Evolutionary conservation across 2,329 filamentous ascomycete species (phyloP).

Genomic region (Fusarium hostae): DNA sequence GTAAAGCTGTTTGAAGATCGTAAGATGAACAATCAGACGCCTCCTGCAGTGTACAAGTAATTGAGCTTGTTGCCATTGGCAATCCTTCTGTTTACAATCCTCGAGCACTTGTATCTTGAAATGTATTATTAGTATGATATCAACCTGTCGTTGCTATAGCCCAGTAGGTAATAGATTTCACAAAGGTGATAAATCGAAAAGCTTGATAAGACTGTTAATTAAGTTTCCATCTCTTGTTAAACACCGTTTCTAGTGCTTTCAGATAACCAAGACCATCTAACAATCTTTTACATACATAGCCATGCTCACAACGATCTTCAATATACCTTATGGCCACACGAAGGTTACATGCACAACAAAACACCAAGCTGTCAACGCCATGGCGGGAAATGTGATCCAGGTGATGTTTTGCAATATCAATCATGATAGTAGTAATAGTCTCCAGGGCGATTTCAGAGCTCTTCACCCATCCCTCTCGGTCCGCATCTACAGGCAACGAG

Average conservation of each 20-base stretch:
- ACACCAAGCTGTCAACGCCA: rapidly evolving
- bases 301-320: rapidly evolving
- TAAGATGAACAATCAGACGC: no score
- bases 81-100: no score
- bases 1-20: no score
- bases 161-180: no score
- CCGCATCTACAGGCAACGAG: rapidly evolving
- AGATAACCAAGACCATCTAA: rapidly evolving
- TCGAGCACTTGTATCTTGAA: no score
- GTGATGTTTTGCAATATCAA: background rate
- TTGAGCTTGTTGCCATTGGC: no score
- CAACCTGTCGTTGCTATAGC: no score
- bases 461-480: rapidly evolving
- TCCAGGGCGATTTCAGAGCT: background rate
- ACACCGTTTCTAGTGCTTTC: background rate
- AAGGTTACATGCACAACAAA: background rate
- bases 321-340: rapidly evolving
- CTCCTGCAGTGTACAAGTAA: no score
- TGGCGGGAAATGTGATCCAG: background rate
- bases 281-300: rapidly evolving
- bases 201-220: background rate
- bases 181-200: no score
- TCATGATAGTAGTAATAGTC: background rate
- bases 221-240: rapidly evolving
- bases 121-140: no score